Percentiles rank a stretch among this genome's conserved stretches.
phyloP scores from a whole-genome alignment of 1,139 yeast species.

The Pichia sp. region DNA sequence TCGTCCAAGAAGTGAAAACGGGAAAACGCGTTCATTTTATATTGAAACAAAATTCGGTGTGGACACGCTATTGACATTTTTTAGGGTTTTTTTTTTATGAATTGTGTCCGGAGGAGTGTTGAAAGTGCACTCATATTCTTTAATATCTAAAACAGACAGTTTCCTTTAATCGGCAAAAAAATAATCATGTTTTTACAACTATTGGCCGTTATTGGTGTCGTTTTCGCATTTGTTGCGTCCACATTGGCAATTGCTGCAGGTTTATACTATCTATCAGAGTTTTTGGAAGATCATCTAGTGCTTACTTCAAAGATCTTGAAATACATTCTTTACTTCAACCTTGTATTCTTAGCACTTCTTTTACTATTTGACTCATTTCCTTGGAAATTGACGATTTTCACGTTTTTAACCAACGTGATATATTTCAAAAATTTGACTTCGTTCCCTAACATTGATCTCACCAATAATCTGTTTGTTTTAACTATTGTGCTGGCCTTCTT shows the following conservation, averaged over 20 bases:
- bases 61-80: too few species aligned
- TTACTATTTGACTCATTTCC: conserved; percentile 76
- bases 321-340: background rate
- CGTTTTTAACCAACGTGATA: conserved; percentile 61
- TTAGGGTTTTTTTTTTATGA: too few species aligned
- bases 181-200: conserved; percentile 40
- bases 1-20: too few species aligned
- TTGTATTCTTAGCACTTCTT: conserved; percentile 35
- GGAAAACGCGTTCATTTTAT: too few species aligned
- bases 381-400: conserved; percentile 50
- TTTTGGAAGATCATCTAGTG: conserved; percentile 89
- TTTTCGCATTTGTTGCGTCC: conserved; percentile 67
- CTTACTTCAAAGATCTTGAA: conserved; percentile 63
- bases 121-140: too few species aligned
- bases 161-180: too few species aligned
- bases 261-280: conserved; percentile 79
- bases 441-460: conserved; percentile 77
- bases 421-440: conserved; percentile 68
- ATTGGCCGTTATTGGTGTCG: conserved; percentile 60
- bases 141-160: too few species aligned
- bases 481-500: conserved; percentile 67
- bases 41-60: too few species aligned
- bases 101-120: too few species aligned
- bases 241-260: conserved; percentile 80
- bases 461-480: conserved; percentile 60